Base-by-base conservation (phyloP, 2,329 filamentous ascomycete species). In the Neophaeococcomyces mojaviensis region DNA sequence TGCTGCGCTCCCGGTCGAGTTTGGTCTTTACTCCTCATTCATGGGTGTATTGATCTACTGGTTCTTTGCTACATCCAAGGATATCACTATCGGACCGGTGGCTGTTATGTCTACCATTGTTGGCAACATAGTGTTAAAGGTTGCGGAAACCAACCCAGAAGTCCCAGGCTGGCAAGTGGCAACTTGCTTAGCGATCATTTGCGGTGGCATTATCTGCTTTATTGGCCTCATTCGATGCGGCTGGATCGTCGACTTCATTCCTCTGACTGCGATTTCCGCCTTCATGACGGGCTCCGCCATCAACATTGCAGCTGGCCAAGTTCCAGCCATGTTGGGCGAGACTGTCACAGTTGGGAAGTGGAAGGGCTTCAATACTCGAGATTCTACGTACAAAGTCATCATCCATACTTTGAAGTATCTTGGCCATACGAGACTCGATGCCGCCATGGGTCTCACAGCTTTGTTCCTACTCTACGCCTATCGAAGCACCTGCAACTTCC, bases 201-300 rank as follows among this genome's bases (percentile, higher is more conserved):
- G 79, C 4, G 90, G 90, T 31, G 74, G 72, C 30, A 84, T 96
- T 48, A 83, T 96, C 31, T 73, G 83, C 40, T 78, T 81, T 51
- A 77, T 97, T 50, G 92, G 90, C 3, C 69, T 96, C 2, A 69
- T 86, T 35, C 81, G 89, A 38, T 77, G 82, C 31, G 90, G 92
- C 4, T 94, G 88, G 80, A 82, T 97, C 41, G 88, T 96, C 39
- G 88, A 97, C 55, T 78, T 96, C 59, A 96, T 97, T 58, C 86
- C 92, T 1, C 78, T 96, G 46, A 82, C 88, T 1, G 86, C 89
- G 0, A 86, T 97, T 44, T 89, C 86, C 0, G 88, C 92, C 2
- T 97, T 95, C 71, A 96, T 97, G 86, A 97, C 92, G 0, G 90
- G 90, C 2, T 95, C 90, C 4, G 88, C 90, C 44, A 77, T 98